Base-by-base conservation (phyloP, 148 eudicot genomes). In the Fallopia convolvulus region DNA sequence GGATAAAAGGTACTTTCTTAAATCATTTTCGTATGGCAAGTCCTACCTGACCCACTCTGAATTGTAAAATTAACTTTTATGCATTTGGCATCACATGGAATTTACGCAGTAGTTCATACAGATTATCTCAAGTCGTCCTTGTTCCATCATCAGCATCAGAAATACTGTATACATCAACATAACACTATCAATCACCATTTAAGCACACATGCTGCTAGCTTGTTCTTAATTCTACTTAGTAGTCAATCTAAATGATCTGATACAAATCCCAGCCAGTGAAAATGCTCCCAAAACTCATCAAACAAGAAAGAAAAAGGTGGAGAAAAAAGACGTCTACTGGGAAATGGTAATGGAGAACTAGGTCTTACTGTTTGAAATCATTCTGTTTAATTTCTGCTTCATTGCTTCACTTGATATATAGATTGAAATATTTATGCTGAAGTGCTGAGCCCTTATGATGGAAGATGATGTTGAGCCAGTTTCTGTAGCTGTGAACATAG, bases 401-500 rank as follows among this genome's bases (percentile, higher is more conserved):
- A 58, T 23, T 23, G 1, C 70, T 26, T 63, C 14, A 11, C 30
- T 63, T 26, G 17, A 63, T 63, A 63, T 8, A 30, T 58, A 8
- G 32, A 21, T 12, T 3, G 70, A 30, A 11, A 63, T 12, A 63
- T 26, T 26, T 11, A 63, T 63, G 70, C 13, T 3, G 12, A 58
- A 8, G 9, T 1, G 40, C 17, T 8, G 40, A 68, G 15, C 39
- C 72, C 15, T 39, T 68, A 14, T 68, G 20, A 68, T 36, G 21
- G 41, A 68, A 36, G 44, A 4, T 68, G 56, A 55, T 20, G 39
- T 21, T 26, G 21, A 30, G 72, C 36, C 11, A 68, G 44, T 74
- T 80, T 83, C 17, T 76, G 83, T 26, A 88, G 84, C 60, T 83
- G 88, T 82, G 87, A 77, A 10, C 77, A 56, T 79, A 90, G 77